Conservation (phyloP, 2,329 filamentous ascomycete genomes). For the Tolypocladium paradoxum region DNA sequence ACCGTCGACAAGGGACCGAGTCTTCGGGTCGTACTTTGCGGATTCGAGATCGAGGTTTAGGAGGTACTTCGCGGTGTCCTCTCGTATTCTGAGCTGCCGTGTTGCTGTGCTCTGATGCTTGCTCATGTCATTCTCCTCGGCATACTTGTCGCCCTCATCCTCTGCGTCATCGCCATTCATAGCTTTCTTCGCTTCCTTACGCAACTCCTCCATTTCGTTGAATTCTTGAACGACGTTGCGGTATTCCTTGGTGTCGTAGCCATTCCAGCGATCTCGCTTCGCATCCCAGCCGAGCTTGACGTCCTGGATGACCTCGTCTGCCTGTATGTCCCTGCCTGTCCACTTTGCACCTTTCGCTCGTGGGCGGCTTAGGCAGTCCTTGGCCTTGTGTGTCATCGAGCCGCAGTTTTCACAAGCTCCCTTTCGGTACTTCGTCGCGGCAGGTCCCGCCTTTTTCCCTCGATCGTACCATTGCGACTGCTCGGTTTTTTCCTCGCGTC, state of each 20-base stretch:
- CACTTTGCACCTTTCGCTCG: constrained; percentile 83
- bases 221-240: constrained; percentile 79
- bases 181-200: constrained; percentile 38
- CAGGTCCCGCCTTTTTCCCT: constrained; percentile 71
- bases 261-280: constrained; percentile 95
- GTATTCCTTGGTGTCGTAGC: constrained; percentile 88
- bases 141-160: constrained; percentile 64
- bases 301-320: constrained; percentile 79
- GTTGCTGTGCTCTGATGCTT: constrained; percentile 85
- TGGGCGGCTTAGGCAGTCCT: constrained; percentile 83
- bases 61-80: constrained; percentile 95
- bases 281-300: constrained; percentile 91
- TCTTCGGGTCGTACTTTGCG: constrained; percentile 96
- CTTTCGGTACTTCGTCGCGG: constrained; percentile 94
- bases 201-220: constrained; percentile 70
- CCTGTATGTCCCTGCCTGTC: constrained; percentile 87
- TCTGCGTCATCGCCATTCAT: constrained; percentile 33
- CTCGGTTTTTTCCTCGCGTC: constrained; percentile 49
- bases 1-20: constrained; percentile 76
- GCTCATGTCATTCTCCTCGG: constrained; percentile 94
- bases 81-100: constrained; percentile 78
- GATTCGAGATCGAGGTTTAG: constrained; percentile 92
- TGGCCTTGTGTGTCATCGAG: constrained; percentile 90
- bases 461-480: constrained; percentile 88
- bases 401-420: constrained; percentile 98